Base-by-base conservation (phyloP, 257 asterid genomes). In the Salvia hispanica region DNA sequence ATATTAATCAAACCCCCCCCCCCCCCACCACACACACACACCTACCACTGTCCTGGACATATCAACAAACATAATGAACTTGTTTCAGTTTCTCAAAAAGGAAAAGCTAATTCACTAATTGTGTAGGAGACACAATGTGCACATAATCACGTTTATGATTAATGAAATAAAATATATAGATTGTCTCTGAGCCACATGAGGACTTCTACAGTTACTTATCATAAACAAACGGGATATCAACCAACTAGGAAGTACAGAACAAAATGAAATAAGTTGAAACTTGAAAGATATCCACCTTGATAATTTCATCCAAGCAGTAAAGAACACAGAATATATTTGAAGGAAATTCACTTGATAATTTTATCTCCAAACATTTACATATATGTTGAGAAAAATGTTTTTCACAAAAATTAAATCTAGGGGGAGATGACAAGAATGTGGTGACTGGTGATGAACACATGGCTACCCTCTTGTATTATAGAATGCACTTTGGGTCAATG, bases 151-250 rank as follows among this genome's bases (percentile, higher is more conserved):
- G n/a, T 15, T 55, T 50, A 44, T 62, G 43, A 21, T 15, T 55
- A 51, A 44, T 62, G 43, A 40, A 50, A 58, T 48, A 25, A 42
- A 42, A 62, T 67, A 15, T 3, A 56, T 62, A 52, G 50, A 67
- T 53, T 60, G 54, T 67, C 44, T 43, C 65, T 47, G 64, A 44
- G 45, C 65, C 74, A 52, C 55, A 46, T 36, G 36, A 28, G 61
- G 53, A 37, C 31, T 47, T 21, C 37, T 57, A 37, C 45, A 44
- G 31, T 3, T 45, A 13, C 58, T 25, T 12, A 60, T 50, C 50
- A 39, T 34, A 55, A 74, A 28, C 28, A 9, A 74, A 63, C n/a
- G 59, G 2, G 28, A 9, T 48, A 47, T 64, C 21, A 61, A 11
- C 52, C 39, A 40, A 40, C 10, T 31, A 42, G 5, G 10, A 3